These are phyloP conservation scores for Amanita phalloides DNA, from an alignment of 768 basidiomycete genomes.

Conservation along the genomic window DNA sequence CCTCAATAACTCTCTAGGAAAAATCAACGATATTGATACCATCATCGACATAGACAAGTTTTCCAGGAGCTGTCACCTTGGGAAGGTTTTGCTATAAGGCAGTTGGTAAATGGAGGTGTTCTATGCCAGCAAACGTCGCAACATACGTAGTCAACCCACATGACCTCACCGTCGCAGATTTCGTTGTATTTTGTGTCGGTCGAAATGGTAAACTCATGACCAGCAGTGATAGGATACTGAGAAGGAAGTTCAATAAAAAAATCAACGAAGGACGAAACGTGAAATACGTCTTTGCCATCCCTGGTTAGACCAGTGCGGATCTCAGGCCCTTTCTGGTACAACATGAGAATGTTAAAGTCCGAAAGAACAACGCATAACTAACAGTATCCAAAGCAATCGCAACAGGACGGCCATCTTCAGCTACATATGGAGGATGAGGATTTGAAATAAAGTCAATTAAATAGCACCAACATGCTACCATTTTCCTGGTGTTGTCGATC, in stretches of 20 bases:
- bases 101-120: conserved; percentile 2
- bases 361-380: conserved; percentile 17
- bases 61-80: conserved; percentile 95
- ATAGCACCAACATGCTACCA: conserved; percentile 53
- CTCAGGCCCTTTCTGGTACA: conserved; percentile 89
- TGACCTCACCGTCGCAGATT: conserved; percentile 67
- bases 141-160: conserved; percentile 92
- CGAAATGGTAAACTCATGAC: conserved; percentile 88
- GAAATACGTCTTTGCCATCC: conserved; percentile 74
- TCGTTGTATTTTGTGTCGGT: conserved; percentile 77
- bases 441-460: not conserved
- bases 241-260: not conserved
- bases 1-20: not conserved
- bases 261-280: conserved; percentile 2
- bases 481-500: conserved; percentile 91
- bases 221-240: conserved; percentile 76
- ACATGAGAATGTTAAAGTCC: not conserved
- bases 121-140: conserved; percentile 18
- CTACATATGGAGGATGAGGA: conserved; percentile 21
- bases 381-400: conserved; percentile 98
- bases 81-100: conserved; percentile 67
- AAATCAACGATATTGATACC: conserved; percentile 29
- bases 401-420: conserved; percentile 77
- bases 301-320: conserved; percentile 94
- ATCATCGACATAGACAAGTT: conserved; percentile 96